phyloP scores from a whole-genome alignment of 768 basidiomycete species.

The Coprinopsis marcescibilis region DNA sequence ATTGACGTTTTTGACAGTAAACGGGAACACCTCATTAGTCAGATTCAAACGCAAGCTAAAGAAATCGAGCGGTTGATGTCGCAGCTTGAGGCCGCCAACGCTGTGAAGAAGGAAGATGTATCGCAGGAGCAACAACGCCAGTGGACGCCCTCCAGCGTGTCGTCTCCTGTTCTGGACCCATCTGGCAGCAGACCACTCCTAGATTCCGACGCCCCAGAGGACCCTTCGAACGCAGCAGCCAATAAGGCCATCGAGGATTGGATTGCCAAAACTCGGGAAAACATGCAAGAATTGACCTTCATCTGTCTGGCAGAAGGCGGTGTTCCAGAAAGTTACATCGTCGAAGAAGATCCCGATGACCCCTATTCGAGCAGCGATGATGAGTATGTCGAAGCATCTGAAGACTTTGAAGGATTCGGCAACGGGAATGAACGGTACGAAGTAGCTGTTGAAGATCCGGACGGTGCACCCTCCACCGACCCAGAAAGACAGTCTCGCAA shows the following conservation, averaged over 20 bases:
- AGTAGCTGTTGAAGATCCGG: slow-evolving; percentile 36
- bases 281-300: slow-evolving; percentile 59
- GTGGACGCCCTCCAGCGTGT: slow-evolving; percentile 25
- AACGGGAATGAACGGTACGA: slow-evolving; percentile 32
- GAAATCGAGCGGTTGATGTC: slow-evolving; percentile 70
- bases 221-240: slow-evolving; percentile 11
- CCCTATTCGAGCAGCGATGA: slow-evolving; percentile 35
- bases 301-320: slow-evolving; percentile 57
- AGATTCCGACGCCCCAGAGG: slow-evolving; percentile 17
- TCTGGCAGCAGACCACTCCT: slow-evolving; percentile 26
- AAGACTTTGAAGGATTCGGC: slow-evolving; percentile 24
- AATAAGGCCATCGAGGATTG: slow-evolving; percentile 65
- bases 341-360: slow-evolving; percentile 43
- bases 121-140: slow-evolving; percentile 17
- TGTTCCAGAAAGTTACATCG: slow-evolving; percentile 45
- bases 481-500: slow-evolving; percentile 13
- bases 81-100: slow-evolving; percentile 43
- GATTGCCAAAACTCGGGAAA: slow-evolving; percentile 70
- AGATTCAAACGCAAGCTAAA: slow-evolving; percentile 69
- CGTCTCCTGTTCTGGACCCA: slow-evolving; percentile 35
- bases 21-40: slow-evolving; percentile 71
- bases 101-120: slow-evolving; percentile 9
- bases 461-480: slow-evolving; percentile 23
- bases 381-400: slow-evolving; percentile 28
- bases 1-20: slow-evolving; percentile 40